These are phyloP conservation scores for Curvularia lunata DNA, from an alignment of 2,329 filamentous ascomycete species.

Conservation along the genomic window DNA sequence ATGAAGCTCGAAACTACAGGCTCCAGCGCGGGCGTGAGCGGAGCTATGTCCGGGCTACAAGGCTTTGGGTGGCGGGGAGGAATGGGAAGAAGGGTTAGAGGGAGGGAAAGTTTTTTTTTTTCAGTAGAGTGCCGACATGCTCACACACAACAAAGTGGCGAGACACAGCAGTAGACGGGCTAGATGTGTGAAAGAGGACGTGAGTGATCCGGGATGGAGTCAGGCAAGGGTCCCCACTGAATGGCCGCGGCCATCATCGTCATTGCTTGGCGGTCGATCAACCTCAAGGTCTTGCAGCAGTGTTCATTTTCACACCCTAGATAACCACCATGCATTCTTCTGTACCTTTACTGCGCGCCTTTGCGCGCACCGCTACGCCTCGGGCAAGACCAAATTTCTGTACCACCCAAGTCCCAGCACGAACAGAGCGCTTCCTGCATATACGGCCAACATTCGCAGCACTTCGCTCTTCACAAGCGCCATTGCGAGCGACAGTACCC, in stretches of 20 bases:
- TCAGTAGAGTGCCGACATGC: not conserved
- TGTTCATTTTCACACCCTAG: too few relatives aligned
- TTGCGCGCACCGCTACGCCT: constrained; percentile 27
- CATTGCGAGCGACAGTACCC: constrained; percentile 19
- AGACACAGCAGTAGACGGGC: not conserved
- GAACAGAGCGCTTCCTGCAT: constrained; percentile 34
- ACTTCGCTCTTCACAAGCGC: constrained; percentile 24
- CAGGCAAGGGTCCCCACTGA: constrained; percentile 11
- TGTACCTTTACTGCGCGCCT: constrained; percentile 31
- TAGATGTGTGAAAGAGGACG: constrained; percentile 3
- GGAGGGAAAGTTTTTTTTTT: not conserved
- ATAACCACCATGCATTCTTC: constrained; percentile 33
- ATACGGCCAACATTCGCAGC: constrained; percentile 37
- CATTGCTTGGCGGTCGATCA: constrained; percentile 23
- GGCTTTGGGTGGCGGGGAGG: not conserved
- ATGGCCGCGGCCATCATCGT: constrained; percentile 19
- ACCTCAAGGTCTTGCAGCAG: not conserved
- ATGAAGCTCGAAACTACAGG: not conserved
- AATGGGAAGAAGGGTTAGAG: not conserved
- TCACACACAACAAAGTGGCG: not conserved
- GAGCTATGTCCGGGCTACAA: constrained; percentile 4
- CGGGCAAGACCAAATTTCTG: constrained; percentile 20
- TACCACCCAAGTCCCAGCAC: constrained; percentile 33
- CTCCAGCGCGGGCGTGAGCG: constrained; percentile 3
- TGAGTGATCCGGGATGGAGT: constrained; percentile 5